Conservation (phyloP, 176 grass and related monocot species). For the Oryza glaberrima region DNA sequence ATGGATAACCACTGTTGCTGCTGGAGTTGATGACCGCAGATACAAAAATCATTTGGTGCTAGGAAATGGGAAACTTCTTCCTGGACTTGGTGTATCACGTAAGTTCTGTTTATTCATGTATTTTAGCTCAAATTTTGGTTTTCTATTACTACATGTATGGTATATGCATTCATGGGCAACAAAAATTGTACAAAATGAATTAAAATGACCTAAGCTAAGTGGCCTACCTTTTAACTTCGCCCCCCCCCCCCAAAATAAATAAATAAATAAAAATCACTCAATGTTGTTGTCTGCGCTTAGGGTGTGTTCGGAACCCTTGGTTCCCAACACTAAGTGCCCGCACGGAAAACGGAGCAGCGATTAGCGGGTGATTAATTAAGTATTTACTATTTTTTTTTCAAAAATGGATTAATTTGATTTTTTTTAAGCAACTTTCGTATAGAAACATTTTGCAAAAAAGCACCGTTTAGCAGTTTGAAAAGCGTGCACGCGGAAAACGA, state of each 20-base stretch:
- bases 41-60: constrained; percentile 96
- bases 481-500: too few species aligned
- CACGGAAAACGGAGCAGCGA: too few species aligned
- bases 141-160: background rate
- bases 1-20: constrained; percentile 98
- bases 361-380: too few species aligned
- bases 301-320: too few species aligned
- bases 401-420: too few species aligned
- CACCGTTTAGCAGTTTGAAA: too few species aligned
- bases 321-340: too few species aligned
- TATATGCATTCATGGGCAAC: background rate
- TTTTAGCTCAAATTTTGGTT: background rate
- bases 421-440: too few species aligned
- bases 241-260: background rate
- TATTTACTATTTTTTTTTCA: too few species aligned
- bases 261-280: background rate
- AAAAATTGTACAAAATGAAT: background rate
- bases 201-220: background rate
- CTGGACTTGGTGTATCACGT: constrained; percentile 98
- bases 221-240: background rate
- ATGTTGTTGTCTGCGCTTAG: background rate
- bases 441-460: too few species aligned
- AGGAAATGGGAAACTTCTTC: constrained; percentile 79
- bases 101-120: constrained; percentile 46
- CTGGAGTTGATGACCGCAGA: constrained; percentile 94